A percentile compares a stretch with the other conserved stretches of the same genome.
These are phyloP conservation scores for Trichoderma sp. DNA, from an alignment of 2,329 filamentous ascomycete species.

Conservation along the genomic window DNA sequence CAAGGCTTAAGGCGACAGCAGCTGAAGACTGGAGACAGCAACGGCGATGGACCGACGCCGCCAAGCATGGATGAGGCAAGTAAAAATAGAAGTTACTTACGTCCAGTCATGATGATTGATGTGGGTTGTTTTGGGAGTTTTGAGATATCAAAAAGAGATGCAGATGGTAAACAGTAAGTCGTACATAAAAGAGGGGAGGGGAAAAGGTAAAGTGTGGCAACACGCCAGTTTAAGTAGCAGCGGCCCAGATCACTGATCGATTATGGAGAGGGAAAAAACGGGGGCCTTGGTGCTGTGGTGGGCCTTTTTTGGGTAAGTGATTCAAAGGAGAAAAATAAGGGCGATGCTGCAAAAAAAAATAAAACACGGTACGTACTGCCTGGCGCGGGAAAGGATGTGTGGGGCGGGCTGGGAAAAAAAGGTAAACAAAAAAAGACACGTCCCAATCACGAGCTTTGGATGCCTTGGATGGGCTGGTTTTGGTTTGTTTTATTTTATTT, in stretches of 20 bases:
- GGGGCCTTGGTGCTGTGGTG: neutral
- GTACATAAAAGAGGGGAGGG: slow-evolving; percentile 25
- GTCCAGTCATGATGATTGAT: slow-evolving; percentile 38
- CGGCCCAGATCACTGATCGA: slow-evolving; percentile 41
- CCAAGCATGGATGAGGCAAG: neutral
- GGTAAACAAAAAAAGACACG: slow-evolving; percentile 5
- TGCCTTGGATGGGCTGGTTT: neutral
- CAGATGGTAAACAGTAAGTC: neutral
- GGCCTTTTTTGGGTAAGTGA: neutral
- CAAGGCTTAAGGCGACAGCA: neutral
- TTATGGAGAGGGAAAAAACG: neutral
- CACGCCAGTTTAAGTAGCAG: slow-evolving; percentile 42
- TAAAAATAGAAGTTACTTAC: slow-evolving; percentile 30
- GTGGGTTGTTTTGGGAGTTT: slow-evolving; percentile 12
- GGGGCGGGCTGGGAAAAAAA: neutral
- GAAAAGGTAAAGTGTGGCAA: slow-evolving; percentile 30
- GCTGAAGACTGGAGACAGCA: neutral
- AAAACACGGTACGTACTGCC: neutral
- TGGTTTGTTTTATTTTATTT: too few species aligned
- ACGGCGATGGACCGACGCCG: neutral
- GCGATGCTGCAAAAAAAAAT: neutral
- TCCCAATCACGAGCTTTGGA: neutral
- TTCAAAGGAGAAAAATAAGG: neutral
- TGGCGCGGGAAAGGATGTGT: neutral
- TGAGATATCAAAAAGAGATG: neutral